Base-by-base conservation (phyloP, 768 basidiomycete genomes). In the Xerocomus spinulosus region DNA sequence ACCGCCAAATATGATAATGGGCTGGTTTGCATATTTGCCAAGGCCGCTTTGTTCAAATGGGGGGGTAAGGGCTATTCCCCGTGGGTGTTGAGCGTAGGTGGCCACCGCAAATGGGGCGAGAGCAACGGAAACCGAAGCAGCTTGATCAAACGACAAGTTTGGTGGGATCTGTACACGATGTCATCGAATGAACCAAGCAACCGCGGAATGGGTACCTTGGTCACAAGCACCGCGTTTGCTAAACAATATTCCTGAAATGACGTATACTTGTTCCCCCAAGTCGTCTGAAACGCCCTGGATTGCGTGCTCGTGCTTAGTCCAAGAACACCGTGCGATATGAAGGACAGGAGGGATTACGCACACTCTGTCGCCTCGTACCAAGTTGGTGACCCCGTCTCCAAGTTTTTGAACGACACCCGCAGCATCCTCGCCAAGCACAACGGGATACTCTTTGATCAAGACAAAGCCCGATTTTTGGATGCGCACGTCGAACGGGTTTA, bases 401-500 rank as follows among this genome's bases (percentile, higher is more conserved):
- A 73, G 61, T 39, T 63, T 58, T 18, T 59, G 58, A 21, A 72
- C 66, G 15, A 61, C 58, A 18, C 75, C 74, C 12, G 73, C 64
- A 2, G 53, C 61, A 21, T 73, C 70, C 17, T 55, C 56, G n/a
- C 71, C 75, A 10, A 69, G 40, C 41, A 72, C 52, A 18, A 56
- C 53, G 0, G 74, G 74, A 49, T 56, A 77, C 9, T 60, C 44
- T n/a, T 69, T 49, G 15, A 75, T 35, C 12, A 51, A 1, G 41
- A 44, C 38, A 20, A 51, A 49, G 3, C 47, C 49, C 14, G 8
- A 9, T 26, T 44, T 52, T 30, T 48, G 54, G 23, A 53, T 33
- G 4, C 10, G 35, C 47, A 44, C 43, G 51, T 81, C 77, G 2
- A 71, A 57, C 1, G 78, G 77, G 49, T 78, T 76, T 15, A 79